Conservation (phyloP, 176 grass and related monocot genomes). For the Oryza rufipogon region DNA sequence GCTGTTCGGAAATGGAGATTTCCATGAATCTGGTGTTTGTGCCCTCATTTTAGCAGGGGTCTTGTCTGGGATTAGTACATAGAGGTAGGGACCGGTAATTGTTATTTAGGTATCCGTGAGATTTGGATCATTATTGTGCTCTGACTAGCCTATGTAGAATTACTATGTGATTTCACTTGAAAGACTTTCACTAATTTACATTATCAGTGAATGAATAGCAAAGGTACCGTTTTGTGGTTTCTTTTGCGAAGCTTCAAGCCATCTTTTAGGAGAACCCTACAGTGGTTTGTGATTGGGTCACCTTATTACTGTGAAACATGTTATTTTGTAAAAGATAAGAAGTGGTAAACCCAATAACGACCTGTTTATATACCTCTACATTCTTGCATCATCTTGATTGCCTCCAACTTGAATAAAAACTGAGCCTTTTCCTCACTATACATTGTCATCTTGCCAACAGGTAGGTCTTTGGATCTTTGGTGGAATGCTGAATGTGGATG, state of each 20-base stretch:
- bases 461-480: slow-evolving; percentile 98
- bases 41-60: neutral
- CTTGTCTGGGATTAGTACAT: neutral
- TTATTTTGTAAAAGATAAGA: slow-evolving; percentile 24
- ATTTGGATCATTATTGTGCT: slow-evolving; percentile 14
- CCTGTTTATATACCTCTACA: neutral
- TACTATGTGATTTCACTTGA: neutral
- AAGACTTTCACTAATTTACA: neutral
- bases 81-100: neutral
- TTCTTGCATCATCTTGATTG: neutral
- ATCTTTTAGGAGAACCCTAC: neutral
- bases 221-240: slow-evolving; percentile 2
- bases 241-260: neutral
- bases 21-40: neutral
- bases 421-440: slow-evolving; percentile 9
- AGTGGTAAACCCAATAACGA: neutral
- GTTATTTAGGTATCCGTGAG: slow-evolving; percentile 2
- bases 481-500: slow-evolving; percentile 78
- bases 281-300: neutral
- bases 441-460: slow-evolving; percentile 52
- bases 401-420: slow-evolving; percentile 15
- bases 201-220: neutral
- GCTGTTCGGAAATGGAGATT: neutral
- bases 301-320: neutral
- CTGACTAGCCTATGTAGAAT: neutral